phyloP scores from a whole-genome alignment of 2,329 filamentous ascomycete species.

The Neonectria magnoliae region DNA sequence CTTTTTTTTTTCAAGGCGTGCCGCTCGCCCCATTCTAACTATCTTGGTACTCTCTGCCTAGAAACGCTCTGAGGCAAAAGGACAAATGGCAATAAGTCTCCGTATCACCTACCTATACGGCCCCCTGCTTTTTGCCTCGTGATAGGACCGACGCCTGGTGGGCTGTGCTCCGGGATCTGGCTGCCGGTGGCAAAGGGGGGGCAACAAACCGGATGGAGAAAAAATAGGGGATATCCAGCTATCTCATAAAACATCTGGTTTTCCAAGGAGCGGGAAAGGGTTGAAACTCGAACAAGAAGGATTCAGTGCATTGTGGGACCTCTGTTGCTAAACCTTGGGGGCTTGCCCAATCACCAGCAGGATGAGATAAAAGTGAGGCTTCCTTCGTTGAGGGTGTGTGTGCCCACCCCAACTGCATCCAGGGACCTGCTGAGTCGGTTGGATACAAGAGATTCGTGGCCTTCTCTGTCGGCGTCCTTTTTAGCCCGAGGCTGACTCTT shows the following conservation, averaged over 20 bases:
- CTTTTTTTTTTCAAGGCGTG: neutral
- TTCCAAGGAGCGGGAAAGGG: neutral
- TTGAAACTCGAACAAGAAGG: neutral
- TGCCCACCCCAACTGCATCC: neutral
- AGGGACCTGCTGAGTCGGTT: neutral
- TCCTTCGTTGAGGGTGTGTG: neutral
- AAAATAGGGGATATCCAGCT: neutral
- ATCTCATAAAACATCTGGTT: neutral
- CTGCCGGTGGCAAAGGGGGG: neutral
- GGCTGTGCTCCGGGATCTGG: neutral
- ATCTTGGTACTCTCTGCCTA: neutral
- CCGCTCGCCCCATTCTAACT: neutral
- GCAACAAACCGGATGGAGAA: neutral
- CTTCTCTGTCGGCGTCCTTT: neutral
- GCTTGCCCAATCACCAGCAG: slow-evolving; percentile 10
- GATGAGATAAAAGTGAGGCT: slow-evolving; percentile 4
- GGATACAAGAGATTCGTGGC: slow-evolving; percentile 9
- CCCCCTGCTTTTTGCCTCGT: neutral
- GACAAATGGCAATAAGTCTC: neutral
- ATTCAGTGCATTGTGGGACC: neutral
- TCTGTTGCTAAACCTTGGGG: neutral
- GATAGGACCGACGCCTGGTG: neutral
- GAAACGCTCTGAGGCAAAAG: neutral
- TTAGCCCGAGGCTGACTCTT: neutral
- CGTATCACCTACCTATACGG: neutral